Conservation (phyloP, 2,329 filamentous ascomycete species). For the Penicillium sp. region DNA sequence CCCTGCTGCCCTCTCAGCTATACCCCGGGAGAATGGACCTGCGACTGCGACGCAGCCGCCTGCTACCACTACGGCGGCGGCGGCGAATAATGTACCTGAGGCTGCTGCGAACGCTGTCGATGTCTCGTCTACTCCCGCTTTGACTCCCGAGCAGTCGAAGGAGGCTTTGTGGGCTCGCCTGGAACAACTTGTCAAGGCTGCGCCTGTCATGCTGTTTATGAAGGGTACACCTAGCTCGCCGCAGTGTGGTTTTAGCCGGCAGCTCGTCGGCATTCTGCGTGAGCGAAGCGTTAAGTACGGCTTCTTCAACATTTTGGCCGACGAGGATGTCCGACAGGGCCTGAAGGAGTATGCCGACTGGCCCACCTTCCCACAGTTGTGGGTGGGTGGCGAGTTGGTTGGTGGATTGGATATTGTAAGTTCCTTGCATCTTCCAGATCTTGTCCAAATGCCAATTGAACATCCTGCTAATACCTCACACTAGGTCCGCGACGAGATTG, state of each 20-base stretch:
- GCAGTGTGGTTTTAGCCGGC: slow-evolving; percentile 90
- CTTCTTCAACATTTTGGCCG: slow-evolving; percentile 98
- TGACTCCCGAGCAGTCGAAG: slow-evolving; percentile 62
- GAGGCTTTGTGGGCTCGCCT: slow-evolving; percentile 84
- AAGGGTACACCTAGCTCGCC: slow-evolving; percentile 88
- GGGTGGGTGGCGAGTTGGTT: slow-evolving; percentile 85
- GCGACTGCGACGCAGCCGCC: slow-evolving; percentile 35
- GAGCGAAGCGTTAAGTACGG: slow-evolving; percentile 94
- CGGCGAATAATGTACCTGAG: slow-evolving; percentile 24
- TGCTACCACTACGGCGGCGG: neutral
- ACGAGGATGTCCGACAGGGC: slow-evolving; percentile 94
- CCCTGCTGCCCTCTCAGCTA: slow-evolving; percentile 43
- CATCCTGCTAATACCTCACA: slow-evolving; percentile 13
- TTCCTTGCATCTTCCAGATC: slow-evolving; percentile 21
- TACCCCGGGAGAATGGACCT: slow-evolving; percentile 40
- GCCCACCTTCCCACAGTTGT: slow-evolving; percentile 96
- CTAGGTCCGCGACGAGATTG: slow-evolving; percentile 91
- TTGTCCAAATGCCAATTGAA: neutral
- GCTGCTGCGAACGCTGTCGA: slow-evolving; percentile 27
- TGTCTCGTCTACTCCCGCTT: slow-evolving; percentile 25
- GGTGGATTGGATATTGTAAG: slow-evolving; percentile 95
- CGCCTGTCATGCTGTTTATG: slow-evolving; percentile 98
- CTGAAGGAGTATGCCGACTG: slow-evolving; percentile 98
- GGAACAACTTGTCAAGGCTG: slow-evolving; percentile 84
- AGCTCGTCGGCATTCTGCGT: slow-evolving; percentile 81